Evolutionary conservation across 2,329 filamentous ascomycete genomes (phyloP).

Genomic region (Iodosphaeria phyllophila): DNA sequence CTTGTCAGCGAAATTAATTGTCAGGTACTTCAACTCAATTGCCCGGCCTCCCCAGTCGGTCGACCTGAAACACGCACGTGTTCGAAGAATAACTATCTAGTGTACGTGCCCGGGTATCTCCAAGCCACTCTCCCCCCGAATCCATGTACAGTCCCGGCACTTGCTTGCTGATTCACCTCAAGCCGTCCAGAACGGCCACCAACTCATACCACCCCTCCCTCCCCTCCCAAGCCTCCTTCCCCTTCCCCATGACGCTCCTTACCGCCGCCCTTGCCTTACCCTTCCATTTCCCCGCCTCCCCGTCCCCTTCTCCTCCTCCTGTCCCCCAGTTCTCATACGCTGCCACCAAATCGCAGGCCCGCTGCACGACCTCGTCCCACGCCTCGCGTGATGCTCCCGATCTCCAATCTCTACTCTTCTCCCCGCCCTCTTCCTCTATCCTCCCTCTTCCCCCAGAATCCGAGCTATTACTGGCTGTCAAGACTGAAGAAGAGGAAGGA

Average conservation of each 20-base stretch:
- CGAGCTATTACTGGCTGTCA: conserved; percentile 20
- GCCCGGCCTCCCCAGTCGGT: no score
- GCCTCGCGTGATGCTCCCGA: no score
- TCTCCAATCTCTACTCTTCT: conserved; percentile 18
- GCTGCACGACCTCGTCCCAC: conserved; percentile 56
- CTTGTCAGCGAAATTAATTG: no score
- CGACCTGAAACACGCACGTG: no score
- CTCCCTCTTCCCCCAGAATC: no score
- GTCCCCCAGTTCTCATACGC: conserved; percentile 65
- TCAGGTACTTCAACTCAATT: no score
- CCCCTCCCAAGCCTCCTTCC: conserved; percentile 67
- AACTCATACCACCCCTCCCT: conserved; percentile 47
- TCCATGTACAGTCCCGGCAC: no score
- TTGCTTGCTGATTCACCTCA: no score
- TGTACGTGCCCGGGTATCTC: no score
- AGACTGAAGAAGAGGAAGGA: conserved; percentile 25
- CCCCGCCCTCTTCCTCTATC: no score
- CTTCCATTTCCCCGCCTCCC: conserved; percentile 68
- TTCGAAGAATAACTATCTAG: no score
- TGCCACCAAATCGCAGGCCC: conserved; percentile 67
- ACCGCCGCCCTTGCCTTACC: conserved; percentile 77
- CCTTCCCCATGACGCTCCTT: conserved; percentile 66
- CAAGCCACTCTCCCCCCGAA: no score
- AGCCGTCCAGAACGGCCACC: conserved; percentile 32
- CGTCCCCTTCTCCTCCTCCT: conserved; percentile 46